phyloP scores from a whole-genome alignment of 2,329 filamentous ascomycete species.

The Diaporthe vaccinii region DNA sequence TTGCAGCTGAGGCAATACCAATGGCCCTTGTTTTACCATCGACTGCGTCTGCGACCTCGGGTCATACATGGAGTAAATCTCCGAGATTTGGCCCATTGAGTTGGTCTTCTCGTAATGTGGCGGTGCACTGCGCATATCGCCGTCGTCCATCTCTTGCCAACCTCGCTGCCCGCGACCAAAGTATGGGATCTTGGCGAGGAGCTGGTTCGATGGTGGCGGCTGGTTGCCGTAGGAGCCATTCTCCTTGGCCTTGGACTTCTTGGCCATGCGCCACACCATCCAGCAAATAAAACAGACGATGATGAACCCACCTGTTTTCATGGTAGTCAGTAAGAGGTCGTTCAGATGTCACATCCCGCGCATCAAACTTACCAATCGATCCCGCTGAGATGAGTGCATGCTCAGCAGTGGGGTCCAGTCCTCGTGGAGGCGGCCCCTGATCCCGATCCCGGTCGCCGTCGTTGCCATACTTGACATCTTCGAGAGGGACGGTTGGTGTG shows the following conservation, averaged over 20 bases:
- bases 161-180: conserved; percentile 45
- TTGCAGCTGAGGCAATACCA: conserved; percentile 34
- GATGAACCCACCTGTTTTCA: conserved; percentile 57
- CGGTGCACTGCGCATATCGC: conserved; percentile 1
- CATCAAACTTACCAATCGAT: conserved; percentile 50
- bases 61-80: conserved; percentile 40
- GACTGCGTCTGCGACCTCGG: conserved; percentile 20
- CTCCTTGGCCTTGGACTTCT: conserved; percentile 49
- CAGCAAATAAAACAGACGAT: conserved; percentile 59
- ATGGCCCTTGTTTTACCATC: conserved; percentile 25
- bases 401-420: conserved; percentile 47
- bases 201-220: conserved; percentile 36
- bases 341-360: no score
- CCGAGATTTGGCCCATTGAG: conserved; percentile 16
- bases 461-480: conserved; percentile 32
- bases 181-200: conserved; percentile 53
- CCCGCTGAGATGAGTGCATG: conserved; percentile 51
- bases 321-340: background rate
- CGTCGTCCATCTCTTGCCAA: conserved; percentile 51
- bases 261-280: conserved; percentile 58
- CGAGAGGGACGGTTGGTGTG: conserved; percentile 35
- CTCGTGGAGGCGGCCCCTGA: conserved; percentile 17
- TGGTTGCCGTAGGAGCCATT: conserved; percentile 36
- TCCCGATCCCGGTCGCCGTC: conserved; percentile 20
- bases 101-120: conserved; percentile 40